Base-by-base conservation (phyloP, 2,329 filamentous ascomycete species). In the Fusarium staphyleae region DNA sequence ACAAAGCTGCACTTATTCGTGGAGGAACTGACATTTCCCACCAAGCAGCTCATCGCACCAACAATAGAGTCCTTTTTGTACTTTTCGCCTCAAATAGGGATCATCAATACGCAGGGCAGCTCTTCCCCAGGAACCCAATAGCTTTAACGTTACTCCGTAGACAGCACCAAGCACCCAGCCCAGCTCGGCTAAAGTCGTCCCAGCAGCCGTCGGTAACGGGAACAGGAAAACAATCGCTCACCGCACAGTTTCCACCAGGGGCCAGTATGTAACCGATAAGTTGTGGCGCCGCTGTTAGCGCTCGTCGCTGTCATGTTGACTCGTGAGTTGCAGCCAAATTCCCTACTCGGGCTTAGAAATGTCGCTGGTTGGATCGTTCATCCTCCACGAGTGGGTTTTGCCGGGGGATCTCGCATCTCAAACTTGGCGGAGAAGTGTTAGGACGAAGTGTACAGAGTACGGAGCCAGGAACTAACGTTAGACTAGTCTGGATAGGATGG, bases 271-370 rank as follows among this genome's bases (percentile, higher is more conserved):
- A 42, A 33, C 55, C 55, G 34, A 60, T 47, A 48, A 41, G 55
- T 49, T 57, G 54, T 63, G 56, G 62, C 56, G 60, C 48, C 51
- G 52, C 45, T 37, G 49, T 50, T 52, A 40, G 47, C 35, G 41
- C 32, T 52, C 46, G 22, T 30, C 33, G 36, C 45, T 52, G 33
- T 16, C 44, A 51, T 47, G 30, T 42, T 37, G 44, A 47, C 32
- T 47, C 45, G 42, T 18, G 13, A 59, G 29, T 37, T 28, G 28
- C 48, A 35, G 29, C 34, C 14, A 41, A 19, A 24, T 30, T 39
- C 24, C 47, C 26, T 29, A 26, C 56, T 60, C 22, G 33, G 41
- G 29, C 16, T 39, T 36, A 41, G 16, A 36, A 48, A 28, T 46
- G 42, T 56, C 32, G 32, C 39, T 30, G 52, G 44, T 37, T 18